Percentiles rank a stretch among this genome's conserved stretches.
phyloP scores from a whole-genome alignment of 768 basidiomycete genomes.

The Serendipita sp. region DNA sequence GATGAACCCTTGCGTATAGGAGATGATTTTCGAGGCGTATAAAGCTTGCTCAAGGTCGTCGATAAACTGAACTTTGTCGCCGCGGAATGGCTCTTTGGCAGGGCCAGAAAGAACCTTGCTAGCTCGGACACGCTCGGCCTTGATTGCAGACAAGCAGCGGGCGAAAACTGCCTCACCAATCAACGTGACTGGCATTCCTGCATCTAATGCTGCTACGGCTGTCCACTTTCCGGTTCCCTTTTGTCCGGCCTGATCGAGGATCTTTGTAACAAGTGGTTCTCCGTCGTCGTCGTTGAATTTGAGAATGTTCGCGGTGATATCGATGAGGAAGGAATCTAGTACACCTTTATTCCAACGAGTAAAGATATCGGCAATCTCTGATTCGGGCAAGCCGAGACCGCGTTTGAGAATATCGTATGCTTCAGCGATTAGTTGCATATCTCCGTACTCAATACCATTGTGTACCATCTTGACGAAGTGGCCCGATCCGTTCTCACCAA shows the following conservation, averaged over 20 bases:
- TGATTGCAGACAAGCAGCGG: conserved; percentile 92
- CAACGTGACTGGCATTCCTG: conserved; percentile 80
- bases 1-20: conserved; percentile 99
- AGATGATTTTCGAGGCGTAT: conserved; percentile 99
- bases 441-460: conserved; percentile 97
- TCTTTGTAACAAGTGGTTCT: conserved; percentile 77
- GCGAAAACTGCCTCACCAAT: conserved; percentile 99
- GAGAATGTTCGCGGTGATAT: conserved; percentile 94
- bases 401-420: conserved; percentile 98
- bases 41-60: conserved; percentile 98
- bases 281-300: conserved; percentile 95
- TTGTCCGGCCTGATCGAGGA: conserved; percentile 91
- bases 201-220: conserved; percentile 88
- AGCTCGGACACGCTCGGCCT: conserved; percentile 86
- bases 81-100: conserved; percentile 82
- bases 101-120: conserved; percentile 85
- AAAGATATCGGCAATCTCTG: conserved; percentile 92
- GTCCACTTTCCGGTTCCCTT: conserved; percentile 99
- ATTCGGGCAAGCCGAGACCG: conserved; percentile 70
- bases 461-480: conserved; percentile 99
- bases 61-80: conserved; percentile 97
- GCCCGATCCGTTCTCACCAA: conserved; percentile 85
- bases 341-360: conserved; percentile 94
- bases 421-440: conserved; percentile 99
- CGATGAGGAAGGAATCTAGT: conserved; percentile 98